phyloP scores from a whole-genome alignment of 352 stramenopile genomes.

The Pythium myriotylum region DNA sequence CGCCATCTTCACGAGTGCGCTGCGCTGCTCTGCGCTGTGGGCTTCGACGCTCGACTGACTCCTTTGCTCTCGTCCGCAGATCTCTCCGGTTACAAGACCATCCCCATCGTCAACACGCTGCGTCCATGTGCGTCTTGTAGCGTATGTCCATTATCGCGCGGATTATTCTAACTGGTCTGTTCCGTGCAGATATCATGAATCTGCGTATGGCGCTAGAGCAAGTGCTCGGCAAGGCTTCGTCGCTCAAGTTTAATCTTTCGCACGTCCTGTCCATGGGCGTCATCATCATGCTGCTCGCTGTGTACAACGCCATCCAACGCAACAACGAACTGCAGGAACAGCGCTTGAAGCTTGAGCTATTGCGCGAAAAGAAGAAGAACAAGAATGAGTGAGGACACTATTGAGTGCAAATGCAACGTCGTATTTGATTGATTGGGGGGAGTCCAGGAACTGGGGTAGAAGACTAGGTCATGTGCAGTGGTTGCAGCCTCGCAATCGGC shows the following conservation, averaged over 20 bases:
- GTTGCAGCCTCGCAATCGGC: not conserved
- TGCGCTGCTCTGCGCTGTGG: not conserved
- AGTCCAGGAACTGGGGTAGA: not conserved
- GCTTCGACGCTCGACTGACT: not conserved
- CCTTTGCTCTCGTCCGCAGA: slow-evolving; percentile 28
- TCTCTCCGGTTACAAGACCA: slow-evolving; percentile 70
- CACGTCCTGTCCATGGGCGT: slow-evolving; percentile 83
- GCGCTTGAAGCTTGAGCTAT: slow-evolving; percentile 51
- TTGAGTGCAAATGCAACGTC: not conserved
- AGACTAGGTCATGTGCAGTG: no score
- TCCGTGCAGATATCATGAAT: slow-evolving; percentile 58
- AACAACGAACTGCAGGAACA: slow-evolving; percentile 76
- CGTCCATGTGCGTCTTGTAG: slow-evolving; percentile 45
- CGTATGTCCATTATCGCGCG: not conserved
- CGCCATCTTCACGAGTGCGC: slow-evolving; percentile 62
- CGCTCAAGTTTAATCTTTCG: slow-evolving; percentile 81
- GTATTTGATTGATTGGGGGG: not conserved
- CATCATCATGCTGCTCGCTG: slow-evolving; percentile 73
- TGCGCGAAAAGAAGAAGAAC: slow-evolving; percentile 34
- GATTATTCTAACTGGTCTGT: not conserved
- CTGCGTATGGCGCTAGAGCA: slow-evolving; percentile 70
- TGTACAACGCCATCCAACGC: slow-evolving; percentile 77
- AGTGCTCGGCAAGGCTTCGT: slow-evolving; percentile 70
- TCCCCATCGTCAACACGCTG: slow-evolving; percentile 58
- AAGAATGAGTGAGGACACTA: slow-evolving; percentile 3